phyloP scores from a whole-genome alignment of 2,329 filamentous ascomycete species.

The Teratosphaeriaceae sp. region DNA sequence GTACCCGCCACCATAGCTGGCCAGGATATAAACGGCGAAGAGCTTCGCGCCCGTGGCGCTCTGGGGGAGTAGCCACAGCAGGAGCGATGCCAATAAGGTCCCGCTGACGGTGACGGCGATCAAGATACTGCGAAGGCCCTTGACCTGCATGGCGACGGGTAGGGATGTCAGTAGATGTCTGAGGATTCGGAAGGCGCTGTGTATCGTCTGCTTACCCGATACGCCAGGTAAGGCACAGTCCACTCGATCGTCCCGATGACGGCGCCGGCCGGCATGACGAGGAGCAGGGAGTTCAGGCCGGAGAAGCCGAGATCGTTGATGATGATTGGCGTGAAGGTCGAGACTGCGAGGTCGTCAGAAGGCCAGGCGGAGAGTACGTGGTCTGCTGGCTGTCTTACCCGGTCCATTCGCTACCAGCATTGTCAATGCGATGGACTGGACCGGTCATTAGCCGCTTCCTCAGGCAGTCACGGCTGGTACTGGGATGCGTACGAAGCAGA shows the following conservation, averaged over 20 bases:
- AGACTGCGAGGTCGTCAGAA: too few species aligned
- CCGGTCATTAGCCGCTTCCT: too few species aligned
- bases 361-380: too few species aligned
- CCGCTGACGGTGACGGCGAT: slow-evolving; percentile 35
- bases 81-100: slow-evolving; percentile 36
- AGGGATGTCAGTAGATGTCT: too few species aligned
- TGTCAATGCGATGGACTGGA: slow-evolving; percentile 32
- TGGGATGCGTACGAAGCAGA: too few species aligned
- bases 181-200: too few species aligned
- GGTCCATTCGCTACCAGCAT: slow-evolving; percentile 13
- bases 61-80: slow-evolving; percentile 41
- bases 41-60: slow-evolving; percentile 38
- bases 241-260: slow-evolving; percentile 35
- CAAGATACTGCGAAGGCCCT: slow-evolving; percentile 32
- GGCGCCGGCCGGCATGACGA: slow-evolving; percentile 37
- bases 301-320: slow-evolving; percentile 41
- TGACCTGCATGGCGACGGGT: too few species aligned
- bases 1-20: slow-evolving; percentile 42
- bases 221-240: slow-evolving; percentile 35
- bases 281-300: slow-evolving; percentile 37
- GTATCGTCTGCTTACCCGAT: too few species aligned
- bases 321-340: slow-evolving; percentile 41
- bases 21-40: slow-evolving; percentile 45
- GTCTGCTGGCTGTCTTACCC: too few species aligned
- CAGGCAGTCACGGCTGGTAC: too few species aligned